Evolutionary conservation across 345 rosid species (phyloP).

Genomic region (Schrenkiella parvula): DNA sequence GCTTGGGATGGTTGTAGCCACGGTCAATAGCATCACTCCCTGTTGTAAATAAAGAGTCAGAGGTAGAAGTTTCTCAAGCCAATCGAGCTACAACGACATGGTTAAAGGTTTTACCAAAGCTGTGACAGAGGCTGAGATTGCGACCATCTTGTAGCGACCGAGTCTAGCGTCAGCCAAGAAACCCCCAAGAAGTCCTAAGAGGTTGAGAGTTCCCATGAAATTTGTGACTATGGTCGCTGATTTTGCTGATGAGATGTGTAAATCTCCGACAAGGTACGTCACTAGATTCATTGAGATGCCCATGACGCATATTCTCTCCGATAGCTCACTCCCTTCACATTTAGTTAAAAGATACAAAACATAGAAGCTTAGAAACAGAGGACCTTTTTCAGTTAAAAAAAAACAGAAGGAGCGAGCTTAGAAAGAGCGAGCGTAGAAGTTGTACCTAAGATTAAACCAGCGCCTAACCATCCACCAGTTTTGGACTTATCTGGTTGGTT

Average conservation of each 20-base stretch:
- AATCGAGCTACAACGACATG: background rate
- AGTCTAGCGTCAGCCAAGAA: slow-evolving; percentile 91
- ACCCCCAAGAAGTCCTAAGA: slow-evolving; percentile 83
- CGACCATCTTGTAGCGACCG: slow-evolving; percentile 74
- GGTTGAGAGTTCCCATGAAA: slow-evolving; percentile 86
- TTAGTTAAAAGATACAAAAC: background rate
- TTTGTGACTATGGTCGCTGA: slow-evolving; percentile 80
- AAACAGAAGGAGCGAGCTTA: background rate
- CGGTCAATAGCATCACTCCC: slow-evolving; percentile 66
- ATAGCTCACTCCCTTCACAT: slow-evolving; percentile 66
- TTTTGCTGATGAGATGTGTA: slow-evolving; percentile 73
- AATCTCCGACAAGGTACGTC: slow-evolving; percentile 66
- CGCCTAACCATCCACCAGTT: slow-evolving; percentile 89
- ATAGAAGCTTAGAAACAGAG: background rate
- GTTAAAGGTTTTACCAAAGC: slow-evolving; percentile 49
- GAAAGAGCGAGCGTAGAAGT: background rate
- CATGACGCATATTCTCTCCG: slow-evolving; percentile 86
- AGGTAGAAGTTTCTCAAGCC: background rate
- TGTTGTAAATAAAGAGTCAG: slow-evolving; percentile 15
- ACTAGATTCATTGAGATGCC: slow-evolving; percentile 90
- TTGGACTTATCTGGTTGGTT: slow-evolving; percentile 69
- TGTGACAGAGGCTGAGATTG: slow-evolving; percentile 57
- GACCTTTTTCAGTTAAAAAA: background rate
- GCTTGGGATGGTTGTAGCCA: slow-evolving; percentile 64
- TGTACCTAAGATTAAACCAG: slow-evolving; percentile 80